phyloP scores from a whole-genome alignment of 345 rosid genomes.

The Populus ilicifolia region DNA sequence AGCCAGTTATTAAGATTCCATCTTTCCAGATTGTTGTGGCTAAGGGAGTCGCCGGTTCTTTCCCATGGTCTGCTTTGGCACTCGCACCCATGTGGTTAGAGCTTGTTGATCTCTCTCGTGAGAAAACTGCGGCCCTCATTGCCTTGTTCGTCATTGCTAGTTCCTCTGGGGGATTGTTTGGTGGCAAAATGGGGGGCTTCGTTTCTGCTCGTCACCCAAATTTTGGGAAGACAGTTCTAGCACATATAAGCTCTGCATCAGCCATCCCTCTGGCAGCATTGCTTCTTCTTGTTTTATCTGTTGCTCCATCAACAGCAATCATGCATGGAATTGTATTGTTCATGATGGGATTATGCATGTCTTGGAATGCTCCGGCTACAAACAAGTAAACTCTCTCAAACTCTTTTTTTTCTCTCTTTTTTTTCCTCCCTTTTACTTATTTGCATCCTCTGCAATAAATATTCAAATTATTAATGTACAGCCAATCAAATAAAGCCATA shows the following conservation, averaged over 20 bases:
- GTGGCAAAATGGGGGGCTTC: constrained; percentile 79
- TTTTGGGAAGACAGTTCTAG: constrained; percentile 75
- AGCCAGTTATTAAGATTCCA: constrained; percentile 48
- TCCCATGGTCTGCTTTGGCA: constrained; percentile 92
- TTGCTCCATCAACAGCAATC: constrained; percentile 60
- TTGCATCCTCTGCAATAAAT: not conserved
- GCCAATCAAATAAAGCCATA: not conserved
- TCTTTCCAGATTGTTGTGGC: constrained; percentile 91
- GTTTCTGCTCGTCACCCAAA: constrained; percentile 61
- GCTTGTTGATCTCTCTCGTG: constrained; percentile 78
- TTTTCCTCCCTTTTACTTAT: not conserved
- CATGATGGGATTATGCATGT: constrained; percentile 15
- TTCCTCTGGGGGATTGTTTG: constrained; percentile 85
- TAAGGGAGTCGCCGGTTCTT: constrained; percentile 75
- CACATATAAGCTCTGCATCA: constrained; percentile 86
- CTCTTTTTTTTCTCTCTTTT: not conserved
- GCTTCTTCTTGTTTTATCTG: constrained; percentile 64
- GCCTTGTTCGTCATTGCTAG: constrained; percentile 58
- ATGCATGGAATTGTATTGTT: constrained; percentile 43
- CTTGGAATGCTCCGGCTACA: constrained; percentile 30
- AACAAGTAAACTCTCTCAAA: constrained; percentile 14
- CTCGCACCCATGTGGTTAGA: constrained; percentile 93
- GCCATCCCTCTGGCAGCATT: constrained; percentile 84
- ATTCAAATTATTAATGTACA: not conserved
- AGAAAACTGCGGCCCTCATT: constrained; percentile 57